Conservation (phyloP, 441 rosid species). For the Monsonia emarginata region DNA sequence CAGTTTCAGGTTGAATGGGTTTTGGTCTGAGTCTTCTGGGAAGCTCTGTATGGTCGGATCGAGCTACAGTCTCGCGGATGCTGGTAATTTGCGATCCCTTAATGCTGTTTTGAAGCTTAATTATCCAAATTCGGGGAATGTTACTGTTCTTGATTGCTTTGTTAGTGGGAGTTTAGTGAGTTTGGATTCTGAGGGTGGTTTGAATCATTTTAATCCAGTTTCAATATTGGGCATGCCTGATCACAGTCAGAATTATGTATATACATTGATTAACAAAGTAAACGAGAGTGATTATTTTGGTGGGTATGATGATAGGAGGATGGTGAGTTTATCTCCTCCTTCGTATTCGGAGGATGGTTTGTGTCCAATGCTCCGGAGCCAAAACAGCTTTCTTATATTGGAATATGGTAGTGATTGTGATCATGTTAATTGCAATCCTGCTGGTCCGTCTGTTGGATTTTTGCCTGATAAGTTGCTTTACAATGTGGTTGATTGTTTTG, state of each 20-base stretch:
- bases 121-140: constrained; percentile 31
- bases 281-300: constrained; percentile 21
- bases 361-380: constrained; percentile 27
- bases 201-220: constrained; percentile 40
- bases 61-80: constrained; percentile 18
- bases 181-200: constrained; percentile 23
- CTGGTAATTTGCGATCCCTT: constrained; percentile 25
- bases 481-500: constrained; percentile 33
- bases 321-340: constrained; percentile 26
- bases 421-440: constrained; percentile 36
- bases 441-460: constrained; percentile 20
- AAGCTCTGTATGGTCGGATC: constrained; percentile 86
- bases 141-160: constrained; percentile 42
- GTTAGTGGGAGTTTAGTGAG: constrained; percentile 55
- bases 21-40: constrained; percentile 57
- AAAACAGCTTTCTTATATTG: constrained; percentile 32
- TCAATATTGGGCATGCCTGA: constrained; percentile 47
- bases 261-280: constrained; percentile 34
- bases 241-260: constrained; percentile 40
- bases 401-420: constrained; percentile 35
- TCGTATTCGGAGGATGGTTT: constrained; percentile 24
- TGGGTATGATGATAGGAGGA: constrained; percentile 20
- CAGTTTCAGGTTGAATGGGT: constrained; percentile 47
- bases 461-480: constrained; percentile 38
- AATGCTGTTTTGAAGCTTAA: constrained; percentile 52